These are phyloP conservation scores for Ceratobasidium papillatum DNA, from an alignment of 1,284 basidiomycete genomes.

Conservation along the genomic window DNA sequence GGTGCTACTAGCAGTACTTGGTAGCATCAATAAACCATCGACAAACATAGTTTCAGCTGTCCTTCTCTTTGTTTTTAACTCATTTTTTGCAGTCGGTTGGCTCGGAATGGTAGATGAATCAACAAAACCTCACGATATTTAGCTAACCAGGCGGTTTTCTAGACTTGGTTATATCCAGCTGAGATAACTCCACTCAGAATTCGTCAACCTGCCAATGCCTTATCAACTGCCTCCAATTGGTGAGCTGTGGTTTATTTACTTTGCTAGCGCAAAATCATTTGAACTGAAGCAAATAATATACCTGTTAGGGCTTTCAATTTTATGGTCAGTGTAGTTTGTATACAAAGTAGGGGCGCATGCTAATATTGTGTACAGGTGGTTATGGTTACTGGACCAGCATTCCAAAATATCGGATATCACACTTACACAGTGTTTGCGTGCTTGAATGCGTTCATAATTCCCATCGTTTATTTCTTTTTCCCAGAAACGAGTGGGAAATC, in stretches of 20 bases:
- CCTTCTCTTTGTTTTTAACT: slow-evolving; percentile 71
- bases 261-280: background rate
- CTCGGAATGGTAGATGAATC: slow-evolving; percentile 63
- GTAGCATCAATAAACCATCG: slow-evolving; percentile 58
- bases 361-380: slow-evolving; percentile 51
- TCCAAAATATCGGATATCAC: slow-evolving; percentile 67
- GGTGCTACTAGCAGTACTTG: slow-evolving; percentile 66
- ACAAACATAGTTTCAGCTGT: slow-evolving; percentile 64
- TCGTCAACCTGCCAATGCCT: slow-evolving; percentile 71
- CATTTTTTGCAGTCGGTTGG: slow-evolving; percentile 77
- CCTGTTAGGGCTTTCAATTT: slow-evolving; percentile 71
- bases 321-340: slow-evolving; percentile 53
- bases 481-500: slow-evolving; percentile 73
- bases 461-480: slow-evolving; percentile 69
- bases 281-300: slow-evolving; percentile 52
- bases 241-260: slow-evolving; percentile 35
- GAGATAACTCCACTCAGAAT: slow-evolving; percentile 70
- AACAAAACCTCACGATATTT: background rate
- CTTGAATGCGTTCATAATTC: slow-evolving; percentile 68
- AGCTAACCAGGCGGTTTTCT: slow-evolving; percentile 18
- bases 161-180: slow-evolving; percentile 58
- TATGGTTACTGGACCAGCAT: slow-evolving; percentile 72
- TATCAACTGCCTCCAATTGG: slow-evolving; percentile 68
- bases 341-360: slow-evolving; percentile 44
- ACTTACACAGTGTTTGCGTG: slow-evolving; percentile 73